Evolutionary conservation across 208 protist genomes (phyloP).

Genomic region (Phytomonas sp.): DNA sequence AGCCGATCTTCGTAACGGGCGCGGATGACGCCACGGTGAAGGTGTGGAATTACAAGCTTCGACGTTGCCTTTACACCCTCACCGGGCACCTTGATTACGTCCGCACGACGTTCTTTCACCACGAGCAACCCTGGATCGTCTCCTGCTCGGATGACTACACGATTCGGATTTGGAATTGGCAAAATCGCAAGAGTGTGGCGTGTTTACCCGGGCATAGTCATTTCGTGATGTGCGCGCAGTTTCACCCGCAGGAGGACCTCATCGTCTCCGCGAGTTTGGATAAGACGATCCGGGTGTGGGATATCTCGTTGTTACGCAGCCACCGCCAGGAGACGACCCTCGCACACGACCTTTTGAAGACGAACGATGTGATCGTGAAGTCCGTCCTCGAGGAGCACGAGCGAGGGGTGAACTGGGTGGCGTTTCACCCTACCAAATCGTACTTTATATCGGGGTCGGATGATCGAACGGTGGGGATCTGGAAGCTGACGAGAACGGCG

Average conservation of each 20-base stretch:
- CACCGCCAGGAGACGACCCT: constrained; percentile 37
- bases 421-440: constrained; percentile 95
- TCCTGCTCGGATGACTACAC: constrained; percentile 98
- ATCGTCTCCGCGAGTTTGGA: constrained; percentile 98
- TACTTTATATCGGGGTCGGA: constrained; percentile 96
- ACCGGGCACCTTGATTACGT: constrained; percentile 99
- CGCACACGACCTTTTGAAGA: constrained; percentile 93
- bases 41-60: constrained; percentile 99
- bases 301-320: constrained; percentile 90
- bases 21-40: constrained; percentile 99
- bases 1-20: constrained; percentile 98
- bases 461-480: constrained; percentile 96
- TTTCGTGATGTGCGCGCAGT: constrained; percentile 99
- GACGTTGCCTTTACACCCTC: constrained; percentile 97
- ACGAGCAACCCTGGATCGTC: constrained; percentile 96
- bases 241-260: constrained; percentile 93
- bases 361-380: constrained; percentile 90
- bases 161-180: constrained; percentile 99
- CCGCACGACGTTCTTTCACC: constrained; percentile 97
- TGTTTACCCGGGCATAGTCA: constrained; percentile 96
- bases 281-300: constrained; percentile 99
- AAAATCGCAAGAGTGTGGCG: constrained; percentile 91
- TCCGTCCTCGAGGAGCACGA: constrained; percentile 97
- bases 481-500: constrained; percentile 86
- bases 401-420: constrained; percentile 98